Base-by-base conservation (phyloP, 306 rosid species). In the Lathyrus tuberosus region DNA sequence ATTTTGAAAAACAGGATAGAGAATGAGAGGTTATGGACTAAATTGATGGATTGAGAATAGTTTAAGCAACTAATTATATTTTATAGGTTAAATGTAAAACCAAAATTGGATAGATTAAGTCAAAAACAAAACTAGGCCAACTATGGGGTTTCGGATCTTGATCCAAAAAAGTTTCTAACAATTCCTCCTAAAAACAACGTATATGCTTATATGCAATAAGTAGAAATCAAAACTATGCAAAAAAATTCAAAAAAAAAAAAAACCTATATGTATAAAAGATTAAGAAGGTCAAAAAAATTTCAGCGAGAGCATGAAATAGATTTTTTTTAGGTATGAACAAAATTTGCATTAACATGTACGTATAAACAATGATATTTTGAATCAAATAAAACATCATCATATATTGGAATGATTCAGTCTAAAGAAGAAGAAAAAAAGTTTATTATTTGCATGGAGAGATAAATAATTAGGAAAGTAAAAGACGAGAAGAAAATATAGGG, bases 161-260 rank as follows among this genome's bases (percentile, higher is more conserved):
- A 18, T 52, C 14, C 1, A 47, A 47, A 47, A 47, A 46, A 46
- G 0, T 6, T 51, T 51, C 11, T 3, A 17, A 51, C 1, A 52
- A 52, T 1, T 20, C 31, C 14, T 52, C 31, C 59, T 20, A 52
- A 5, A 31, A 24, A 53, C n/a, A 24, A 54, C 61, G 7, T 24
- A 54, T 54, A 54, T 54, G 35, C 35, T 11, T 15, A 56, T 26
- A 26, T 10, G 16, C n/a, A n/a, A n/a, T n/a, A n/a, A n/a, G n/a
- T n/a, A n/a, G 52, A 54, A 70, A 41, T 15, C 44, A 70, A 62
- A 70, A 63, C 41, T 44, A 62, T 14, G 38, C 65, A 33, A 4
- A 31, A 58, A 67, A 75, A 60, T 14, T 58, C 35, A 58, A n/a
- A 46, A 37, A 46, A 5, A 59, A 38, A 20, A 67, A 3, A 28